A percentile compares a stretch with the other conserved stretches of the same genome.
Conservation (phyloP, 495 filamentous ascomycete species). For the Daldinia vernicosa region DNA sequence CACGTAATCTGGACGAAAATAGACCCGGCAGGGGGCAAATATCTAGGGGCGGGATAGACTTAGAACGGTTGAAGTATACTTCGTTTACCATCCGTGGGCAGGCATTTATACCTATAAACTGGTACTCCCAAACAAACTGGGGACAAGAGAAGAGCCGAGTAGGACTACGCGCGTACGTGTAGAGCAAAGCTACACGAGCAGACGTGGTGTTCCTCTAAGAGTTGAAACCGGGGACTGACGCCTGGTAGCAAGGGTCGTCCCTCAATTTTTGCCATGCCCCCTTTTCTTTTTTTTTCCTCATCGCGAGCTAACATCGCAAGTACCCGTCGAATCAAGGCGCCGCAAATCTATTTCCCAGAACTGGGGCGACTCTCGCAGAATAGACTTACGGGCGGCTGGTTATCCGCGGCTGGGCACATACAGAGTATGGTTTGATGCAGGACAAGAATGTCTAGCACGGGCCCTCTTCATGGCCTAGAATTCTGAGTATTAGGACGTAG, state of each 20-base stretch:
- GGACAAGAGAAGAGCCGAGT: not conserved
- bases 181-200: slow-evolving; percentile 2
- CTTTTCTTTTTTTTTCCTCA: not conserved
- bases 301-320: not conserved
- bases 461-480: not conserved
- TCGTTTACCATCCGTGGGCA: not conserved
- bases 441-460: not conserved
- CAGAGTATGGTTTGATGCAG: not conserved
- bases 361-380: not conserved
- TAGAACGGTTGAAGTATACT: not conserved
- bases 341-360: not conserved
- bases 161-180: not conserved
- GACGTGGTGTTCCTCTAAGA: not conserved
- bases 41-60: not conserved
- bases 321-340: not conserved
- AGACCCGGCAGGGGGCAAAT: not conserved
- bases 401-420: not conserved
- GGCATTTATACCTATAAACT: not conserved
- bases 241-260: not conserved
- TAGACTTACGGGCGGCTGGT: not conserved
- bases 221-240: not conserved
- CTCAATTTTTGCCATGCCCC: not conserved
- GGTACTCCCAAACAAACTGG: not conserved
- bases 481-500: not conserved
- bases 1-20: not conserved